Evolutionary conservation across 345 rosid genomes (phyloP).

Genomic region (Eucalyptus cloeziana): DNA sequence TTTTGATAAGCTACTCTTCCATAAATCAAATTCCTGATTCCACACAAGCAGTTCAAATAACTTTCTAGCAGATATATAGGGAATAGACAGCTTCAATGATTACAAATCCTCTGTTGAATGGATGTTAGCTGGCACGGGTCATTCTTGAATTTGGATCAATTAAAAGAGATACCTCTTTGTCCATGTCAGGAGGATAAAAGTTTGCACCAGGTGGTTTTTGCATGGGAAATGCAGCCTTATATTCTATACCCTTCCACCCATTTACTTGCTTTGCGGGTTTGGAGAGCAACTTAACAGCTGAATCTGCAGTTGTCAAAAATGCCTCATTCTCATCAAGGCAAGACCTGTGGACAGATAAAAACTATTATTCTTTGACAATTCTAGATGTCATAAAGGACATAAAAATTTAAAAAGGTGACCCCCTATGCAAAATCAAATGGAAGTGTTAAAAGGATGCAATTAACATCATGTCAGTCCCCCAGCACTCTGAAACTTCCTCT

Average conservation of each 20-base stretch:
- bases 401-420: neutral
- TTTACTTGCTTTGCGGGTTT: conserved; percentile 44
- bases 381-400: neutral
- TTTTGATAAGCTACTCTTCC: conserved; percentile 47
- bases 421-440: neutral
- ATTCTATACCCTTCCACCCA: conserved; percentile 93
- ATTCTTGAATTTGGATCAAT: neutral
- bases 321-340: conserved; percentile 84
- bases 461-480: neutral
- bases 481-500: neutral
- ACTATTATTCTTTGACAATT: neutral
- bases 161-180: conserved; percentile 48
- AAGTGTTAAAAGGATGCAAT: neutral
- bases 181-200: conserved; percentile 97
- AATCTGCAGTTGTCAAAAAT: conserved; percentile 81
- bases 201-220: conserved; percentile 87
- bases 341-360: conserved; percentile 48
- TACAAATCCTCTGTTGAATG: neutral
- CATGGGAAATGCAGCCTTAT: conserved; percentile 70
- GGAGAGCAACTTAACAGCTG: conserved; percentile 66
- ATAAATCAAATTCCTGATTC: conserved; percentile 63
- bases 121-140: neutral
- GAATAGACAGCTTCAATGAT: neutral
- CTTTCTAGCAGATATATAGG: neutral
- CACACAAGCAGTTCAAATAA: neutral